Evolutionary conservation across 352 stramenopile species (phyloP), one percentile per base, ranked within the genome.

Genomic region (Aphanomyces euteiches): DNA sequence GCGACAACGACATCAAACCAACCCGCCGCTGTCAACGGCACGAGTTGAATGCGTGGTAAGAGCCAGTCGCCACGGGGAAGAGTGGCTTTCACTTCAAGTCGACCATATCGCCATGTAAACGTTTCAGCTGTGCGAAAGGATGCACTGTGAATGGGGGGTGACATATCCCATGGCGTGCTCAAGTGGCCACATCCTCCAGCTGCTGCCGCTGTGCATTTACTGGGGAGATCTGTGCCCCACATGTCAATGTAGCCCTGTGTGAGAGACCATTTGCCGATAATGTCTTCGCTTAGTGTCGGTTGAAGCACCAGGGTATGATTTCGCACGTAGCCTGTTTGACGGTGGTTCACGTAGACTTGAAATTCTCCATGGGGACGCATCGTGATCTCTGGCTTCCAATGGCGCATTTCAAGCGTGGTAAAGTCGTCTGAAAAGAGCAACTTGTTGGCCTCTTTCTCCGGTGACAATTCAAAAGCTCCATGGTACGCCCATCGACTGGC

Each of bases 301-400:
- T 38, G 59, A 12, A 67, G 41, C 8, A 56, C 3, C 5, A 67
- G 59, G 19, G 59, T 67, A 21, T 7, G 19, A n/a, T 67, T 40
- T 6, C 38, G 13, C 3, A 67, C 59, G 56, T 41, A 67, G 3
- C 38, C 39, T 15, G 43, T 50, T 50, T 67, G 59, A 7, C 59
- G 59, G 59, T 67, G 59, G 59, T 67, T 67, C n/a, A 67, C 59
- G 21, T 56, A 67, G 41, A 67, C 56, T 39, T 54, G 39, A 67
- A 67, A 67, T 37, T 61, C 54, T n/a, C 59, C 59, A 28, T 50
- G 36, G n/a, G 59, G 54, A 45, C 56, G 34, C 59, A 67, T 67
- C 2, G 59, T 67, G n/a, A 67, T 67, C 59, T 67, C 59, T 28
- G 59, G 59, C 59, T 67, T 67, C 59, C 59, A 67, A 13, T 56